A percentile compares a stretch with the other conserved stretches of the same genome.
Evolutionary conservation across 1,284 basidiomycete genomes (phyloP).

Genomic region (Microbotryum lychnidis-dioicae): DNA sequence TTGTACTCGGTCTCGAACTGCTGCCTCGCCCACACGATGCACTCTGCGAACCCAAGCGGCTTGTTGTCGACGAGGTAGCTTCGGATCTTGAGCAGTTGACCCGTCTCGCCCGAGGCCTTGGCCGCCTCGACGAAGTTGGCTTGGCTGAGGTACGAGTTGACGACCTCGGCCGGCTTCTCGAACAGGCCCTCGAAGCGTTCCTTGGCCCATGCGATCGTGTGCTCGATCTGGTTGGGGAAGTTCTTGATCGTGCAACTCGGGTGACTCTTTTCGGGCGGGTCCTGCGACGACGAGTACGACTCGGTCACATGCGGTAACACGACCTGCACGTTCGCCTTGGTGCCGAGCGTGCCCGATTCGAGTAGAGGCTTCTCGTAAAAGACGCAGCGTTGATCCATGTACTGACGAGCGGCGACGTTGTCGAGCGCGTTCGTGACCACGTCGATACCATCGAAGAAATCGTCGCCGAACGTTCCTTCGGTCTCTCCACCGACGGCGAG

Average conservation of each 20-base stretch:
- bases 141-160: slow-evolving; percentile 94
- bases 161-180: slow-evolving; percentile 86
- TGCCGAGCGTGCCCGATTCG: slow-evolving; percentile 96
- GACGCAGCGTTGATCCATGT: slow-evolving; percentile 98
- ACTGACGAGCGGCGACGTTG: slow-evolving; percentile 89
- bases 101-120: slow-evolving; percentile 66
- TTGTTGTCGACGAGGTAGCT: slow-evolving; percentile 86
- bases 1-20: slow-evolving; percentile 94
- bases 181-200: slow-evolving; percentile 89
- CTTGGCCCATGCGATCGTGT: slow-evolving; percentile 99
- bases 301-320: slow-evolving; percentile 92
- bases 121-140: slow-evolving; percentile 90
- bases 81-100: slow-evolving; percentile 82
- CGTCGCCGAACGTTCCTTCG: slow-evolving; percentile 84
- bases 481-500: slow-evolving; percentile 90
- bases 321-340: slow-evolving; percentile 97
- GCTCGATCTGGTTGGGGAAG: slow-evolving; percentile 97
- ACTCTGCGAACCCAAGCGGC: slow-evolving; percentile 92
- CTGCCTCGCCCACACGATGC: slow-evolving; percentile 90
- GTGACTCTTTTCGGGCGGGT: slow-evolving; percentile 97
- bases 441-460: slow-evolving; percentile 80
- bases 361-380: slow-evolving; percentile 94
- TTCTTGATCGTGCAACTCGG: slow-evolving; percentile 98
- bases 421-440: slow-evolving; percentile 99
- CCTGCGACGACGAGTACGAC: slow-evolving; percentile 96